Base-by-base conservation (phyloP, 2,329 filamentous ascomycete species). In the Aspergillus jensenii region DNA sequence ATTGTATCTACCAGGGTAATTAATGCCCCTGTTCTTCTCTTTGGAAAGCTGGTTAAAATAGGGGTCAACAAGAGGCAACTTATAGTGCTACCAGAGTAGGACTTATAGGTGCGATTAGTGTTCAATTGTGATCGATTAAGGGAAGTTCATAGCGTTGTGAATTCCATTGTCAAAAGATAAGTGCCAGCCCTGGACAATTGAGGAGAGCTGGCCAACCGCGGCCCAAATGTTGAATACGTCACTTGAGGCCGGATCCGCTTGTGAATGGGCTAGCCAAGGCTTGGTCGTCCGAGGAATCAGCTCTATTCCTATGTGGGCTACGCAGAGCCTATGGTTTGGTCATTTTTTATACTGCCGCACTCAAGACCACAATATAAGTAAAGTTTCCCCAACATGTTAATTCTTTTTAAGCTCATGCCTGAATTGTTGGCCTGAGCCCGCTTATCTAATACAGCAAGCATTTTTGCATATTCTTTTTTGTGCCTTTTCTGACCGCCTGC, bases 1-100 rank as follows among this genome's bases (percentile, higher is more conserved):
- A 81, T 81, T 31, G 45, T 33, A 23, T 47, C 17, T 35, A 48
- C 40, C 40, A 35, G n/a, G 9, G 31, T 37, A n/a, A 37, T 37
- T 37, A n/a, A 37, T 37, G 35, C 15, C 15, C 9, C 35, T n/a
- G 35, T 37, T n/a, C 15, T 37, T 37, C 12, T 8, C 35, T 37
- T 37, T 6, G 12, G 4, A 25, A 25, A 46, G 44, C 19, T 27
- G 14, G 35, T 40, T 33, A 50, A 14, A 39, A n/a, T n/a, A 37
- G 4, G 35, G 35, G 33, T n/a, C 35, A 8, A 37, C 35, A 39
- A 25, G 27, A 43, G 12, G 19, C 7, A 39, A 47, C 35, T n/a
- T 37, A 12, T 14, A n/a, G 35, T 37, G 27, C 27, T 31, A 31
- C 27, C 27, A 31, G 27, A 31, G 8, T 9, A 31, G 9, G 27